A percentile compares a stretch with the other conserved stretches of the same genome.
Evolutionary conservation across 345 rosid species (phyloP).

Genomic region (Linum tenue): DNA sequence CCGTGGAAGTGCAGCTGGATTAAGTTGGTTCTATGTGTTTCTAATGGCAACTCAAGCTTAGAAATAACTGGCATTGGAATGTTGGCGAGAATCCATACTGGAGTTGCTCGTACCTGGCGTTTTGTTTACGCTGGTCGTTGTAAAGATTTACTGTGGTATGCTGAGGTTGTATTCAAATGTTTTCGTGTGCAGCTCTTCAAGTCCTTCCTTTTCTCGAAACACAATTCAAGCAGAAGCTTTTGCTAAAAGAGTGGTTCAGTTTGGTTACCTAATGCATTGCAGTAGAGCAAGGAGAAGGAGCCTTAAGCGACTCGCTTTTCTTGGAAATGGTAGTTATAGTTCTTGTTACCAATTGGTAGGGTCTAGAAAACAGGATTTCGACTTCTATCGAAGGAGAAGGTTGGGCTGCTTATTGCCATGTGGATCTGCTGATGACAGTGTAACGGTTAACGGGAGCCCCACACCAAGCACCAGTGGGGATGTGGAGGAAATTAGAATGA

Average conservation of each 20-base stretch:
- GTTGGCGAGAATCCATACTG: background rate
- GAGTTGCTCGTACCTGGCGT: background rate
- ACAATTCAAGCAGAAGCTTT: constrained; percentile 29
- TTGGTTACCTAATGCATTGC: constrained; percentile 37
- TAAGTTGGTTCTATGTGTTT: background rate
- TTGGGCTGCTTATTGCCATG: constrained; percentile 21
- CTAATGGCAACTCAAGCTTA: background rate
- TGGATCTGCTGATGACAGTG: constrained; percentile 72
- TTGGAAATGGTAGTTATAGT: constrained; percentile 20
- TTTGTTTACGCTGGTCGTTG: background rate
- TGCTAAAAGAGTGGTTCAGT: constrained; percentile 30
- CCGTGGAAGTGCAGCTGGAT: background rate
- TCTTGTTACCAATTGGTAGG: constrained; percentile 17
- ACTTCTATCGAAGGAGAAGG: constrained; percentile 33
- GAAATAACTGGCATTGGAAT: background rate
- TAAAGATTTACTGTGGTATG: background rate
- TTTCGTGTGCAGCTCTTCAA: constrained; percentile 45
- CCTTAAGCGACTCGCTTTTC: constrained; percentile 26
- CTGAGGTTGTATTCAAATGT: constrained; percentile 10
- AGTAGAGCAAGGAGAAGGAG: constrained; percentile 36
- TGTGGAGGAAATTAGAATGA: constrained; percentile 65
- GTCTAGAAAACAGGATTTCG: constrained; percentile 19
- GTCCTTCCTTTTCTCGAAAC: constrained; percentile 35
- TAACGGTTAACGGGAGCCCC: constrained; percentile 55
- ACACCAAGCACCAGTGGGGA: constrained; percentile 35